Percentiles rank a stretch among this genome's conserved stretches.
phyloP scores from a whole-genome alignment of 345 rosid genomes.

The Stellera chamaejasme region DNA sequence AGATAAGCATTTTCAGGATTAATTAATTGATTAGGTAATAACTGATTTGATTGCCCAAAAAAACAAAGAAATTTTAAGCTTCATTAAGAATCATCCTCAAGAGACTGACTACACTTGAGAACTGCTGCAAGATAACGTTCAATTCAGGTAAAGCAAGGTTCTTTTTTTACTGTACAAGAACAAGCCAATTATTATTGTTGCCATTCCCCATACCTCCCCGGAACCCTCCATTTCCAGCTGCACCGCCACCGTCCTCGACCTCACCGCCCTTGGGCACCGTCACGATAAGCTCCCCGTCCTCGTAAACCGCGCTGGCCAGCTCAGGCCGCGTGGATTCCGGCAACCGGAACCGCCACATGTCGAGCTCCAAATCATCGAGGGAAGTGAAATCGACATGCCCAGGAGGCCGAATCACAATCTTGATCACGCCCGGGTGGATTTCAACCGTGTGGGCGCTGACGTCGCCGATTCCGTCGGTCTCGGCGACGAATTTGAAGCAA shows the following conservation, averaged over 20 bases:
- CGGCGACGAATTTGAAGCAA: conserved; percentile 80
- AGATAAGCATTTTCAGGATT: conserved; percentile 12
- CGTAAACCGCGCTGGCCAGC: conserved; percentile 73
- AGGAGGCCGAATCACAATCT: conserved; percentile 71
- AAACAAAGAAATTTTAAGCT: conserved; percentile 1
- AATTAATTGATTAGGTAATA: conserved; percentile 21
- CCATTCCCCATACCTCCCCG: conserved; percentile 64
- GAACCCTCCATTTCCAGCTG: conserved; percentile 30
- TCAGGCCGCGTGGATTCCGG: conserved; percentile 87
- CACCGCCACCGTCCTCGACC: conserved; percentile 29
- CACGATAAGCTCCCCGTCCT: conserved; percentile 71
- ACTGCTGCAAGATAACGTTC: conserved; percentile 11
- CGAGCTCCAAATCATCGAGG: conserved; percentile 71
- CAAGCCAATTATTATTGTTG: conserved; percentile 48
- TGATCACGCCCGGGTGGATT: conserved; percentile 84
- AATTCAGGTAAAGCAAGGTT: conserved; percentile 2
- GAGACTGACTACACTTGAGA: conserved; percentile 1
- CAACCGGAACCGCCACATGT: conserved; percentile 88
- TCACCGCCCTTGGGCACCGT: conserved; percentile 73
- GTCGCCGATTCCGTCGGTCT: conserved; percentile 57
- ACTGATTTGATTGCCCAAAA: conserved; percentile 5
- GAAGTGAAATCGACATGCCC: conserved; percentile 47
- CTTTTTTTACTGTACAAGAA: conserved; percentile 67
- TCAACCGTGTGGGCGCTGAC: conserved; percentile 74
- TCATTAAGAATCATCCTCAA: conserved; percentile 12